These are phyloP conservation scores for Westerdykella aurantiaca DNA, from an alignment of 2,329 filamentous ascomycete species.

Conservation along the genomic window DNA sequence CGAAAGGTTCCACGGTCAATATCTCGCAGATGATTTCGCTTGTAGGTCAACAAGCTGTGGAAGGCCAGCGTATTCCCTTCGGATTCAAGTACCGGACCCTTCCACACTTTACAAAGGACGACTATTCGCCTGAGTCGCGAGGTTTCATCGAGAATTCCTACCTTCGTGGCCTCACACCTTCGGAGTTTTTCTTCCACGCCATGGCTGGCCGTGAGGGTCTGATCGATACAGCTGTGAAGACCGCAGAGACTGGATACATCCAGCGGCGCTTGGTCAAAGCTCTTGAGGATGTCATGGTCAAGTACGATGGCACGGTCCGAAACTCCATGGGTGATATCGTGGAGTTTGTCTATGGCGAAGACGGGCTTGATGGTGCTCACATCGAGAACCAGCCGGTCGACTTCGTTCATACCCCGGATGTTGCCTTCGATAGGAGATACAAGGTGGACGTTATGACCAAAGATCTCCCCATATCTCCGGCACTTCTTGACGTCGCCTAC, in stretches of 20 bases:
- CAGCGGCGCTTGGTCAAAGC: slow-evolving; percentile 98
- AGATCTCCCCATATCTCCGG: slow-evolving; percentile 55
- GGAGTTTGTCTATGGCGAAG: slow-evolving; percentile 96
- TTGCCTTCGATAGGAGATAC: slow-evolving; percentile 74
- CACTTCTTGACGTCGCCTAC: slow-evolving; percentile 77
- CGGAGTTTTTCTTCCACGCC: slow-evolving; percentile 99
- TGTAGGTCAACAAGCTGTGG: slow-evolving; percentile 95
- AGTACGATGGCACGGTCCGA: slow-evolving; percentile 94
- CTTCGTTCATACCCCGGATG: slow-evolving; percentile 72
- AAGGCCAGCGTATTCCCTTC: slow-evolving; percentile 97
- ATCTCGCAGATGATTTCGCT: slow-evolving; percentile 99
- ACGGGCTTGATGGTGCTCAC: slow-evolving; percentile 85
- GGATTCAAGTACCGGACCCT: slow-evolving; percentile 97
- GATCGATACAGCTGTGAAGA: slow-evolving; percentile 99
- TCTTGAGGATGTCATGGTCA: slow-evolving; percentile 93
- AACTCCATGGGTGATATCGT: slow-evolving; percentile 96
- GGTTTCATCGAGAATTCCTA: slow-evolving; percentile 99
- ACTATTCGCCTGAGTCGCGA: slow-evolving; percentile 94
- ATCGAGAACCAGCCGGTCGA: slow-evolving; percentile 93
- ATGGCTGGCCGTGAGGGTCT: slow-evolving; percentile 99
- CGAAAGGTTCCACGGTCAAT: slow-evolving; percentile 98
- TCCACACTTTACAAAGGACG: slow-evolving; percentile 98
- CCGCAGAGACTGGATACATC: slow-evolving; percentile 97
- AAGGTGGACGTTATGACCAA: slow-evolving; percentile 80
- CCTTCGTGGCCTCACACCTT: slow-evolving; percentile 86